phyloP scores from a whole-genome alignment of 2,329 filamentous ascomycete genomes.

The Cladosporium velox region DNA sequence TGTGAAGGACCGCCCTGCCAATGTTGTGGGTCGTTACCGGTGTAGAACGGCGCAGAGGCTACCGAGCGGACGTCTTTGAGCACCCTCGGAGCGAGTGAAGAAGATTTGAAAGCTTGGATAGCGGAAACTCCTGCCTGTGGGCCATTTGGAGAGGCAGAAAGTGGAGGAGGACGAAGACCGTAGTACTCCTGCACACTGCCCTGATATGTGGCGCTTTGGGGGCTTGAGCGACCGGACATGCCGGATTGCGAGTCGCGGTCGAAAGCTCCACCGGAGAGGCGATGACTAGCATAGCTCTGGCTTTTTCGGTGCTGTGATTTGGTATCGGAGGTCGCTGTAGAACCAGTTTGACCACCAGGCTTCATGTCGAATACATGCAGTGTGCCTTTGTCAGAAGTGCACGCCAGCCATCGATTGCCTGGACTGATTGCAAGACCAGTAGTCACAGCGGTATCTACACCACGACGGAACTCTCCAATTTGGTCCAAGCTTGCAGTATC shows the following conservation, averaged over 20 bases:
- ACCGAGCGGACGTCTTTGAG: constrained; percentile 92
- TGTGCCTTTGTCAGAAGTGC: constrained; percentile 95
- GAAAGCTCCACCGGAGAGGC: constrained; percentile 27
- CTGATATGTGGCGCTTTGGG: constrained; percentile 30
- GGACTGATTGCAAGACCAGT: constrained; percentile 89
- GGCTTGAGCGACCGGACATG: constrained; percentile 31
- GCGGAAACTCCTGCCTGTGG: constrained; percentile 28
- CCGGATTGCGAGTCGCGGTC: constrained; percentile 29
- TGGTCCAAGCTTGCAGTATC: constrained; percentile 77
- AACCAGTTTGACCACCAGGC: constrained; percentile 49
- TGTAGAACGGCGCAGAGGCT: constrained; percentile 76
- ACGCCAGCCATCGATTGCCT: constrained; percentile 75
- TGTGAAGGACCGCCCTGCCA: constrained; percentile 38
- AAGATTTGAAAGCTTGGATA: constrained; percentile 34
- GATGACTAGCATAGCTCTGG: constrained; percentile 23
- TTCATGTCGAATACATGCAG: constrained; percentile 91
- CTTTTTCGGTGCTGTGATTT: constrained; percentile 27
- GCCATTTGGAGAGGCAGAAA: constrained; percentile 29
- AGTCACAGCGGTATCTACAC: constrained; percentile 83
- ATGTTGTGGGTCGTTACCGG: constrained; percentile 62
- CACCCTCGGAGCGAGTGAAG: constrained; percentile 65
- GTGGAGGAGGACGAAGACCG: constrained; percentile 34
- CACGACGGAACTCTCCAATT: constrained; percentile 80
- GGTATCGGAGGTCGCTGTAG: constrained; percentile 26
- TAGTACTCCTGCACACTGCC: constrained; percentile 40